Conservation (phyloP, 768 basidiomycete genomes). For the Mycena kentingensis region DNA sequence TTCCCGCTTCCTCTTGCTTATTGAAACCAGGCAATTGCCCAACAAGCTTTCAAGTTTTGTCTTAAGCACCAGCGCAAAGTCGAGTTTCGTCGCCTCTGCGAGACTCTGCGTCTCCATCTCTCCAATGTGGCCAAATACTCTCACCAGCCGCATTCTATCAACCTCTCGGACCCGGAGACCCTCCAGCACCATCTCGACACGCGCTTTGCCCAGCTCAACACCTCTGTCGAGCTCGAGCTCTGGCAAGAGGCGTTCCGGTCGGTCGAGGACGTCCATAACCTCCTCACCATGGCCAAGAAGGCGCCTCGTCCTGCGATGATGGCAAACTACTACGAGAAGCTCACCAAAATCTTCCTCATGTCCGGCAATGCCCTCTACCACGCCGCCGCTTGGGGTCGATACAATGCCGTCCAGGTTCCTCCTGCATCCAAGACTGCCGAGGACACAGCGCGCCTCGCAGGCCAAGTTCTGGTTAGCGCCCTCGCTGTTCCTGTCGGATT, state of each 20-base stretch:
- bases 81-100: constrained; percentile 95
- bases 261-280: constrained; percentile 96
- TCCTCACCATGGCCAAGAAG: constrained; percentile 92
- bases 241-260: constrained; percentile 99
- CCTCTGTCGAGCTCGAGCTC: constrained; percentile 95
- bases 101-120: constrained; percentile 93
- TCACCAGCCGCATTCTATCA: constrained; percentile 91
- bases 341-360: constrained; percentile 95
- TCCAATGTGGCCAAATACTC: constrained; percentile 94
- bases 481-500: constrained; percentile 88
- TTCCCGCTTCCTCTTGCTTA: background rate
- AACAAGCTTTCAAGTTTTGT: constrained; percentile 98
- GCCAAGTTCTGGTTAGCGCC: constrained; percentile 89
- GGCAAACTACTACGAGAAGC: constrained; percentile 98
- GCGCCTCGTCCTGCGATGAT: constrained; percentile 93
- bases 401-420: constrained; percentile 62
- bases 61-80: constrained; percentile 91
- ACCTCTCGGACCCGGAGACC: constrained; percentile 92
- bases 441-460: constrained; percentile 78
- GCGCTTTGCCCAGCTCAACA: constrained; percentile 94
- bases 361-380: constrained; percentile 94
- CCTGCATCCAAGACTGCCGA: constrained; percentile 71
- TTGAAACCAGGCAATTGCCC: constrained; percentile 57
- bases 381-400: constrained; percentile 92
- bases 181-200: constrained; percentile 96